Percentiles rank a stretch among this genome's conserved stretches.
Evolutionary conservation across 768 basidiomycete species (phyloP).

Genomic region (Nevesoporus exiguus): DNA sequence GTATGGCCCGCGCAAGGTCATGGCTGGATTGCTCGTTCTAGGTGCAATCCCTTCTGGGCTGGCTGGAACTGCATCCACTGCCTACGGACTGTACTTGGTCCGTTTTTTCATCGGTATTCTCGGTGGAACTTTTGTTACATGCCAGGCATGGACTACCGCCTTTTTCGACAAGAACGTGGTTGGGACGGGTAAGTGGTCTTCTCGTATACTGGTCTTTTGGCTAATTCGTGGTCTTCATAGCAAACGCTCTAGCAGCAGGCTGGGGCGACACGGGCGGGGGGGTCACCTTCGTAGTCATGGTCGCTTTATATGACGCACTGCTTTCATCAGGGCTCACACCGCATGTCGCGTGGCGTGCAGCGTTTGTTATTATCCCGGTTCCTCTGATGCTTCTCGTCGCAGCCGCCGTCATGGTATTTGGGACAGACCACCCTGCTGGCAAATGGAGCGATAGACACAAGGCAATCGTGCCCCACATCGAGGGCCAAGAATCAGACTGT

Average conservation of each 20-base stretch:
- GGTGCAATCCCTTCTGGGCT: slow-evolving; percentile 4
- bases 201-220: not conserved
- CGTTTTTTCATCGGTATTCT: slow-evolving; percentile 61
- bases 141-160: slow-evolving; percentile 56
- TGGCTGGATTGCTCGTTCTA: slow-evolving; percentile 4
- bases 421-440: slow-evolving; percentile 7
- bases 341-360: slow-evolving; percentile 36
- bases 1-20: slow-evolving; percentile 6
- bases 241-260: slow-evolving; percentile 1
- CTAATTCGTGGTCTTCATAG: not conserved
- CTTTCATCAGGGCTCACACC: slow-evolving; percentile 34
- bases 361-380: slow-evolving; percentile 43
- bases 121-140: slow-evolving; percentile 59
- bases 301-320: slow-evolving; percentile 38
- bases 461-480: not conserved
- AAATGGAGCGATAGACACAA: not conserved
- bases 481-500: not conserved
- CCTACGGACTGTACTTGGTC: slow-evolving; percentile 39
- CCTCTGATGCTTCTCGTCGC: slow-evolving; percentile 48
- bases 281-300: slow-evolving; percentile 5
- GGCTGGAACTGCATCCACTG: slow-evolving; percentile 35
- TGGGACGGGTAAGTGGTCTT: slow-evolving; percentile 28
- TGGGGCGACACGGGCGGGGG: slow-evolving; percentile 1
- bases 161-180: slow-evolving; percentile 55
- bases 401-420: not conserved